These are phyloP conservation scores for Lactifluus subvellereus DNA, from an alignment of 768 basidiomycete genomes.

Conservation along the genomic window DNA sequence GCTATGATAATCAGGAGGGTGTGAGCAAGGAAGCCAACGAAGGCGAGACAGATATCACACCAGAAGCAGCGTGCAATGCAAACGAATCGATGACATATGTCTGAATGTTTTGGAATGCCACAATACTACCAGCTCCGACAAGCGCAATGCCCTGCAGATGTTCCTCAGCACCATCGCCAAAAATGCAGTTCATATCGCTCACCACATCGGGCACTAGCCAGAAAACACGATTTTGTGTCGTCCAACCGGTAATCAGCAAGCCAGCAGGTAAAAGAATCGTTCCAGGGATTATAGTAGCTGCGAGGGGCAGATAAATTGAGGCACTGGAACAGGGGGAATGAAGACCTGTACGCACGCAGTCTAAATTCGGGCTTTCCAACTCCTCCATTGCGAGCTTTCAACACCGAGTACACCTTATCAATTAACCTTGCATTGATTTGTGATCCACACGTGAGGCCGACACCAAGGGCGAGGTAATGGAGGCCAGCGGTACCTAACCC, in stretches of 20 bases:
- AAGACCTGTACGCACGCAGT: slow-evolving; percentile 37
- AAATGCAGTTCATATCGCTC: not conserved
- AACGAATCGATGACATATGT: slow-evolving; percentile 66
- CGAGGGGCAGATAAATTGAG: not conserved
- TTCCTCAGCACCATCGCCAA: not conserved
- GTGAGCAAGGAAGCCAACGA: slow-evolving; percentile 9
- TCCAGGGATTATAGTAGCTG: slow-evolving; percentile 56
- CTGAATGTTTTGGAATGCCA: slow-evolving; percentile 56
- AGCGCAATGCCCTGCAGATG: slow-evolving; percentile 47
- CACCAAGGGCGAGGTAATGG: slow-evolving; percentile 65
- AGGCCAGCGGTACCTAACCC: slow-evolving; percentile 54
- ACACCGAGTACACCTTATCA: slow-evolving; percentile 50
- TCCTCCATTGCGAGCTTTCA: slow-evolving; percentile 49
- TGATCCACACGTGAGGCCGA: slow-evolving; percentile 50
- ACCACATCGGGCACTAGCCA: slow-evolving; percentile 74
- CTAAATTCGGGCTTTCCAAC: slow-evolving; percentile 50
- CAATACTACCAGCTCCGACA: slow-evolving; percentile 52
- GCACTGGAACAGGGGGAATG: not conserved
- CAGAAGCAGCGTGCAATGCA: slow-evolving; percentile 61
- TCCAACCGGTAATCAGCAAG: slow-evolving; percentile 66
- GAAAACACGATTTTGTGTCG: slow-evolving; percentile 46
- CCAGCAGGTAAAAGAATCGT: slow-evolving; percentile 59
- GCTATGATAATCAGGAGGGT: slow-evolving; percentile 34
- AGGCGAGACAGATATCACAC: slow-evolving; percentile 31
- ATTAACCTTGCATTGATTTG: slow-evolving; percentile 49